Evolutionary conservation across 108 stramenopile genomes (phyloP).

Genomic region (Nitzschia palea): DNA sequence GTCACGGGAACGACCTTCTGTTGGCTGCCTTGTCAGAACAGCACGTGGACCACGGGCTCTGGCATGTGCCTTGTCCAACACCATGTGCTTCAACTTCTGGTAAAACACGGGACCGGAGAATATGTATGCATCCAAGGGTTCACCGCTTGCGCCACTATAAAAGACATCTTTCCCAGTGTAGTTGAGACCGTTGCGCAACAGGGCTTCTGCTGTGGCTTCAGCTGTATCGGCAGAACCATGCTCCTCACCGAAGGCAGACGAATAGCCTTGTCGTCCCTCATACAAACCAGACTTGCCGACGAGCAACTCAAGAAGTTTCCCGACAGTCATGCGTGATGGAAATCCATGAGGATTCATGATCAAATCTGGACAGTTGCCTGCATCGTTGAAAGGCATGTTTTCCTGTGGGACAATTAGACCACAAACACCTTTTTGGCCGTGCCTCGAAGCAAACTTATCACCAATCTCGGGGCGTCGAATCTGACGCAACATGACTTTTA

Average conservation of each 20-base stretch:
- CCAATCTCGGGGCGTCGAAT: slow-evolving; percentile 96
- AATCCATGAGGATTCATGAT: slow-evolving; percentile 99
- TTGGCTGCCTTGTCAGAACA: slow-evolving; percentile 98
- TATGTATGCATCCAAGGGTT: slow-evolving; percentile 93
- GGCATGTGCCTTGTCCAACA: slow-evolving; percentile 99
- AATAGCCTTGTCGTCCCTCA: slow-evolving; percentile 93
- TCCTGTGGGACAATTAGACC: slow-evolving; percentile 94
- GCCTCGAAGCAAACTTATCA: slow-evolving; percentile 98
- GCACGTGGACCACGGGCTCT: slow-evolving; percentile 97
- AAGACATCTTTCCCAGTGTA: slow-evolving; percentile 97
- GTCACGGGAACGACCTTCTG: slow-evolving; percentile 97
- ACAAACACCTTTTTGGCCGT: slow-evolving; percentile 99
- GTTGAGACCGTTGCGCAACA: slow-evolving; percentile 94
- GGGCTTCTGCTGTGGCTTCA: slow-evolving; percentile 75
- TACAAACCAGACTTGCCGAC: slow-evolving; percentile 95
- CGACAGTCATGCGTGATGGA: slow-evolving; percentile 99
- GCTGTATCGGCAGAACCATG: slow-evolving; percentile 92
- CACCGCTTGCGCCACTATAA: slow-evolving; percentile 93
- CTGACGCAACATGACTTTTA: slow-evolving; percentile 95
- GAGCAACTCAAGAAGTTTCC: slow-evolving; percentile 96
- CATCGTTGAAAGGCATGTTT: slow-evolving; percentile 98
- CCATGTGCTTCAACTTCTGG: slow-evolving; percentile 99
- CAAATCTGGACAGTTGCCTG: slow-evolving; percentile 95
- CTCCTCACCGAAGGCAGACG: slow-evolving; percentile 98
- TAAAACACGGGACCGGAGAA: slow-evolving; percentile 99